Evolutionary conservation across 768 basidiomycete species (phyloP), one percentile per base, ranked within the genome.

Genomic region (Inosperma sp.): DNA sequence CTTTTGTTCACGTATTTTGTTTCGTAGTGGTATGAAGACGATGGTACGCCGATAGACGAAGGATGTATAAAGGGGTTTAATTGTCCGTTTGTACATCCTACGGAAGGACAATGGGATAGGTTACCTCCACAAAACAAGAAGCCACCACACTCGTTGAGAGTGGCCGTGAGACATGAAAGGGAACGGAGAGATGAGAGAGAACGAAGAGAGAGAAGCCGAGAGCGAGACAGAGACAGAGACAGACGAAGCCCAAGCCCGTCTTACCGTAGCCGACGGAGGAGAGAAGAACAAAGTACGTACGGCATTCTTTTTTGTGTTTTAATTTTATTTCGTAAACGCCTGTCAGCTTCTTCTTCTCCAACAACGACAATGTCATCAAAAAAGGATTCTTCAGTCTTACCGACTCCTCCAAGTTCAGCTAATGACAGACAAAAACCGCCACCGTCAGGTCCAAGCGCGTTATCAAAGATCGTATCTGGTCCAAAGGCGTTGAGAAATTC

Each of bases 401-500:
- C 16, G 16, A 23, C 10, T 21, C 12, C 22, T 9, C 22, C 14
- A 26, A 8, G 5, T 5, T 42, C n/a, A 26, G 1, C 14, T 16
- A 9, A 22, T 29, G 31, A 10, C 14, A 12, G 12, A 19, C 9
- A 19, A 1, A 31, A 17, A 22, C 17, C 19, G 10, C 30, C 44
- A 3, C 45, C 45, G 3, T n/a, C 13, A 10, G 40, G 49, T 35
- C 40, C 27, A 16, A 42, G 31, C 16, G 41, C 30, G 7, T 34
- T 45, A 27, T 12, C 16, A 7, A 23, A 21, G 27, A 16, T 17
- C 36, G 5, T 35, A 3, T 5, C 14, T 33, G 19, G 5, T 36
- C 43, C 36, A 43, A 45, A 25, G 42, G 33, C 31, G 37, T 35
- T n/a, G 48, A 58, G 37, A 41, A 51, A 33, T 17, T 55, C 33